phyloP scores from a whole-genome alignment of 305 asterid species.

The Ilex paraguariensis region DNA sequence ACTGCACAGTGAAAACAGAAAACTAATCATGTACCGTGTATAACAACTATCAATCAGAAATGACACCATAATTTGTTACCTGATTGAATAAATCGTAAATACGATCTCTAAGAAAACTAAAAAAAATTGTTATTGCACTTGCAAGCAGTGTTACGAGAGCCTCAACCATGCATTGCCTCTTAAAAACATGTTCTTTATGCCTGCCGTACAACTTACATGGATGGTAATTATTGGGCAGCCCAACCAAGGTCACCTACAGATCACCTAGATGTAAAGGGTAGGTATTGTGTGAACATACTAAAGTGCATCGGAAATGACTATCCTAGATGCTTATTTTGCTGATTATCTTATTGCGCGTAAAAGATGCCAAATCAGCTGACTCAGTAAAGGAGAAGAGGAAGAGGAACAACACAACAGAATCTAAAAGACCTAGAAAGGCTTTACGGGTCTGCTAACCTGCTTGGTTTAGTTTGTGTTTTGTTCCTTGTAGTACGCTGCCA shows the following conservation, averaged over 20 bases:
- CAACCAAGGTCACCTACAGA: too few relatives aligned
- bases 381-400: not conserved
- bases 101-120: too few relatives aligned
- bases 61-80: not conserved
- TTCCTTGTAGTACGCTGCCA: not conserved
- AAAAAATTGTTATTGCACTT: too few relatives aligned
- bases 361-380: not conserved
- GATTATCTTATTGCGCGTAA: not conserved
- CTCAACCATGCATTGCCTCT: too few relatives aligned
- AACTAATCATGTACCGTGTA: not conserved
- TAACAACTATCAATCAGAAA: not conserved
- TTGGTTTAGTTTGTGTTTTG: not conserved
- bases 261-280: too few relatives aligned
- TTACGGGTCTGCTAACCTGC: too few relatives aligned
- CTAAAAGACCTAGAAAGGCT: not conserved
- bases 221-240: too few relatives aligned
- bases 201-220: too few relatives aligned
- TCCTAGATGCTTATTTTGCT: not conserved
- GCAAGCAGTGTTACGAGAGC: too few relatives aligned
- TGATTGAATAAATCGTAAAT: not conserved
- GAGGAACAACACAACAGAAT: not conserved
- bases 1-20: conserved; percentile 21
- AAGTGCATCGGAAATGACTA: too few relatives aligned
- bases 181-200: too few relatives aligned
- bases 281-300: too few relatives aligned